Evolutionary conservation across 495 filamentous ascomycete genomes (phyloP), one percentile per base, ranked within the genome.

Genomic region (Cercophora sp.): DNA sequence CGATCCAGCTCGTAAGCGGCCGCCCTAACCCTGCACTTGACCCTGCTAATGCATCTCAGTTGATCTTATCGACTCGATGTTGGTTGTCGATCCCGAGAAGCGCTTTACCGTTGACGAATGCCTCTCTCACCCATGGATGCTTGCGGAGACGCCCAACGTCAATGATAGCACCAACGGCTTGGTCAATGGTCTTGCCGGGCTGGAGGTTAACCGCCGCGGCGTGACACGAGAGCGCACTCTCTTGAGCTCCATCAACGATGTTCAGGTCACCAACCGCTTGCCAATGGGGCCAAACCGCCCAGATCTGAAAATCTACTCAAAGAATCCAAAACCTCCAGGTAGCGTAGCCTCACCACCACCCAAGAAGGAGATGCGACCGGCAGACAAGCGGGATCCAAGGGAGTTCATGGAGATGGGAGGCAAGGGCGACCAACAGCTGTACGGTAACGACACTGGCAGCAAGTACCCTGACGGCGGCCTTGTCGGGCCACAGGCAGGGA

Each of bases 11-110:
- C 66, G 73, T 78, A 65, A 67, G 75, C 66, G 5, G 10, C 13
- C 5, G 5, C 24, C 8, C 10, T 8, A 34, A 10, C 13, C 9
- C 39, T 8, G 34, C 16, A 23, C 22, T 36, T 22, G 4, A 8
- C 41, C 16, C 63, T 69, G 58, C 65, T 48, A 46, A 10, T 2
- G 18, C 16, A n/a, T 41, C 10, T 8, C 37, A 78, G 76, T 97
- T 46, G 91, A 96, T 52, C 79, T 99, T 20, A 97, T 99, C 52
- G 94, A 97, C 64, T 78, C 79, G 25, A 99, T 99, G 94, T 80
- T 99, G 25, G 85, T 85, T 0, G 90, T 96, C 13, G 83, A 96
- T 55, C 83, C 87, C 13, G 82, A 90, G 24, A 80, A 85, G 64
- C 81, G 94, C 25, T 90, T 86, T 64, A 93, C 87, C 0, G 81